phyloP scores from a whole-genome alignment of 306 rosid species.

The Spatholobus suberectus region DNA sequence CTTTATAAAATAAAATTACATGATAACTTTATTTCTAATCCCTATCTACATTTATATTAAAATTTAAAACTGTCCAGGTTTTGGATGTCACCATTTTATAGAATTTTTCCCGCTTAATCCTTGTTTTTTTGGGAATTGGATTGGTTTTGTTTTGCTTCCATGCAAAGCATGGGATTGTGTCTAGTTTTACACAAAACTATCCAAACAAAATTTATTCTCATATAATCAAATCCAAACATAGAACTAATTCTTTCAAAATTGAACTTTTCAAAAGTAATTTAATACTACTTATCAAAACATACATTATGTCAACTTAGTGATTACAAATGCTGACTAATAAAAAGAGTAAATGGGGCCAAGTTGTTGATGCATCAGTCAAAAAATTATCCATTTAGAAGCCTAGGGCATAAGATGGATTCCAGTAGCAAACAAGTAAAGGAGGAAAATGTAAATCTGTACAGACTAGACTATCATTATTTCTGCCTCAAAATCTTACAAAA shows the following conservation, averaged over 20 bases:
- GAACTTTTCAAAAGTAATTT: not conserved
- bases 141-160: not conserved
- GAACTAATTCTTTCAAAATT: not conserved
- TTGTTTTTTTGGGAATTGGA: not conserved
- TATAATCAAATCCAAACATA: not conserved
- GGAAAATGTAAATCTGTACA: slow-evolving; percentile 13
- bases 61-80: not conserved
- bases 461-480: slow-evolving; percentile 19
- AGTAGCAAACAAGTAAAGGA: slow-evolving; percentile 22
- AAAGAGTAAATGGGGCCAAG: not conserved
- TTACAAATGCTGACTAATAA: not conserved
- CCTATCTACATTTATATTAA: not conserved
- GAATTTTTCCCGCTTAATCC: not conserved
- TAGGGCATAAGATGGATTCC: not conserved
- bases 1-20: not conserved
- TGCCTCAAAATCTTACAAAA: slow-evolving; percentile 30
- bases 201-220: not conserved
- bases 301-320: not conserved
- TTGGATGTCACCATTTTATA: not conserved
- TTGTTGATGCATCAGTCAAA: not conserved
- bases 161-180: not conserved
- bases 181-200: not conserved
- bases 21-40: not conserved
- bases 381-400: not conserved
- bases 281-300: not conserved